Evolutionary conservation across 2,329 filamentous ascomycete species (phyloP), one percentile per base, ranked within the genome.

Genomic region (Fusarium sp.): DNA sequence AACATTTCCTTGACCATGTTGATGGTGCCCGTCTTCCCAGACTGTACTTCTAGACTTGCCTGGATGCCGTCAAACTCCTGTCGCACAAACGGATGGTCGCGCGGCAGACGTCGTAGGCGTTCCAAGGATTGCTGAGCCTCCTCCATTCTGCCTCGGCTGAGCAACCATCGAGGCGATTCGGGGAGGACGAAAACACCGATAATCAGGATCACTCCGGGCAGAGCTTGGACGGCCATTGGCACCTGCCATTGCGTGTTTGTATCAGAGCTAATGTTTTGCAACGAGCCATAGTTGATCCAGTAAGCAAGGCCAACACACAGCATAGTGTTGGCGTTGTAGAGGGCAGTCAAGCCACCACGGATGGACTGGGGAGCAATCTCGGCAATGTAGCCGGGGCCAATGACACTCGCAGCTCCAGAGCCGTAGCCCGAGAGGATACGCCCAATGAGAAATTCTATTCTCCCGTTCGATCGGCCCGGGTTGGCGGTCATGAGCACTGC

Each of bases 291-390:
- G 36, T 56, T 62, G 59, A 62, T 56, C 59, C 59, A 62, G 31
- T 62, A 62, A 13, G 59, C 59, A 23, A 56, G 43, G 15, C 59
- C 59, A 28, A 62, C 59, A 6, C 51, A 62, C 13, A 62, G 59
- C 51, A 62, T 62, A 3, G 59, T 62, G 44, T 62, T 62, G 16
- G 59, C 59, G 37, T 62, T 62, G 30, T 62, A 62, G 7, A 62
- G 31, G 18, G 59, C 59, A 34, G 27, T 44, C 15, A 62, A 41
- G 12, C 59, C 59, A 16, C 59, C 59, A 16, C 59, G 51, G 15
- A 62, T 62, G 16, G 59, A 44, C 53, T 62, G 47, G 4, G 59
- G 51, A 40, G 59, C 51, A 28, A 62, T 62, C 34, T 62, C 59
- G 16, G 59, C 59, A 27, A 56, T 56, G 36, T 62, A 56, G 10